Evolutionary conservation across 768 basidiomycete species (phyloP).

Genomic region (Daedaleopsis nitida): DNA sequence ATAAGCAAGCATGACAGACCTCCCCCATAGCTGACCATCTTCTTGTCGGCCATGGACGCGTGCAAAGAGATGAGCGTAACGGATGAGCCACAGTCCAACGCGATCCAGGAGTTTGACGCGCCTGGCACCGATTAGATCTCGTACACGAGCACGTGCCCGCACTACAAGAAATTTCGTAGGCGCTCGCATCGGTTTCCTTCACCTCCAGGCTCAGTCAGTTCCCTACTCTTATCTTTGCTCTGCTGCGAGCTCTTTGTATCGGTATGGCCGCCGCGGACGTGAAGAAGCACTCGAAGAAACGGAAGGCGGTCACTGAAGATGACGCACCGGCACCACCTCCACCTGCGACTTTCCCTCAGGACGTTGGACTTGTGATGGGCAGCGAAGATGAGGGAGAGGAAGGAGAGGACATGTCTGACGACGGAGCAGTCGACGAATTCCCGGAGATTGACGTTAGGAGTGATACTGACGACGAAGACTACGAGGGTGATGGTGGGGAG

Average conservation of each 20-base stretch:
- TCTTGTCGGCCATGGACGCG: conserved; percentile 2
- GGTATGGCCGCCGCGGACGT: conserved; percentile 37
- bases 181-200: not conserved
- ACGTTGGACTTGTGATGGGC: conserved; percentile 64
- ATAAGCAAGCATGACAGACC: conserved; percentile 45
- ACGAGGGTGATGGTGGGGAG: conserved; percentile 32
- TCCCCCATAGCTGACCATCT: conserved; percentile 87
- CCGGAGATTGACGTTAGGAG: conserved; percentile 29
- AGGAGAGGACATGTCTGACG: conserved; percentile 41
- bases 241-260: not conserved
- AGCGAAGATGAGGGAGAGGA: conserved; percentile 78
- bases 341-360: conserved; percentile 37
- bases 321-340: conserved; percentile 30
- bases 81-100: not conserved
- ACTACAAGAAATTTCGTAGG: conserved; percentile 27
- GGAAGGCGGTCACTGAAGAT: conserved; percentile 55
- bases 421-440: conserved; percentile 37
- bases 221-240: not conserved
- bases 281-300: conserved; percentile 50
- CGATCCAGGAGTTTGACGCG: not conserved
- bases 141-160: conserved; percentile 17
- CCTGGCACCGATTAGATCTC: conserved; percentile 32
- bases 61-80: not conserved
- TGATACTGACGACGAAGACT: conserved; percentile 35
- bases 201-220: not conserved